A percentile compares a stretch with the other conserved stretches of the same genome.
phyloP scores from a whole-genome alignment of 2,329 filamentous ascomycete genomes.

The Alternaria triticina region DNA sequence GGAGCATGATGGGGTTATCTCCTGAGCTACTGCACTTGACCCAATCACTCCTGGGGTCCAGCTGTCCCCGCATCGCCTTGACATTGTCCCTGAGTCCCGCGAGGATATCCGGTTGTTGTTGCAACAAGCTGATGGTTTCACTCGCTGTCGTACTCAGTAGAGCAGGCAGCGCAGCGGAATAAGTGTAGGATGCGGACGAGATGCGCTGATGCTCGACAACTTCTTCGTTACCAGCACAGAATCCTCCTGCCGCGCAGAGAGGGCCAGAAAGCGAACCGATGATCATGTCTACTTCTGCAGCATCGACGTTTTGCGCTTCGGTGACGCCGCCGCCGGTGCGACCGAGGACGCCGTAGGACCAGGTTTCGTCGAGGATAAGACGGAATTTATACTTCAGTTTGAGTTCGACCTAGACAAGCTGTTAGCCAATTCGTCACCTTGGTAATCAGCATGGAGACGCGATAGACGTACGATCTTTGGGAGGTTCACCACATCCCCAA shows the following conservation, averaged over 20 bases:
- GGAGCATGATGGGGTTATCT: constrained; percentile 87
- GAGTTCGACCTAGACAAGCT: constrained; percentile 71
- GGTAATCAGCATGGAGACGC: background rate
- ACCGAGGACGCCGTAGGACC: constrained; percentile 94
- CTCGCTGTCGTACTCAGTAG: constrained; percentile 95
- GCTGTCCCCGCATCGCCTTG: constrained; percentile 80
- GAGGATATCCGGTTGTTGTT: constrained; percentile 84
- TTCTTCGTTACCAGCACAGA: constrained; percentile 89
- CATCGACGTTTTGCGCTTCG: constrained; percentile 95
- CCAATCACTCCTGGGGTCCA: constrained; percentile 95
- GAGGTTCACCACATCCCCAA: constrained; percentile 83
- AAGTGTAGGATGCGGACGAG: constrained; percentile 90
- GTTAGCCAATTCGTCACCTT: constrained; percentile 7
- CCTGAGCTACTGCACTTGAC: constrained; percentile 78
- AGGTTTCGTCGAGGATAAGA: constrained; percentile 95
- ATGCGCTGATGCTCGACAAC: constrained; percentile 97
- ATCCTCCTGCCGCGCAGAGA: constrained; percentile 90
- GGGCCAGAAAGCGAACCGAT: constrained; percentile 90
- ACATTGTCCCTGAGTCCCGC: constrained; percentile 83
- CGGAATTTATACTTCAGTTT: constrained; percentile 98
- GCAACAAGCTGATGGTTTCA: constrained; percentile 84
- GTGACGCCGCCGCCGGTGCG: constrained; percentile 90
- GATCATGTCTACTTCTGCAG: constrained; percentile 94
- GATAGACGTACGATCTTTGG: constrained; percentile 75
- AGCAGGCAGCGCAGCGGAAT: constrained; percentile 91